A percentile compares a stretch with the other conserved stretches of the same genome.
Conservation (phyloP, 1,284 basidiomycete species). For the Dichomitus squalens region DNA sequence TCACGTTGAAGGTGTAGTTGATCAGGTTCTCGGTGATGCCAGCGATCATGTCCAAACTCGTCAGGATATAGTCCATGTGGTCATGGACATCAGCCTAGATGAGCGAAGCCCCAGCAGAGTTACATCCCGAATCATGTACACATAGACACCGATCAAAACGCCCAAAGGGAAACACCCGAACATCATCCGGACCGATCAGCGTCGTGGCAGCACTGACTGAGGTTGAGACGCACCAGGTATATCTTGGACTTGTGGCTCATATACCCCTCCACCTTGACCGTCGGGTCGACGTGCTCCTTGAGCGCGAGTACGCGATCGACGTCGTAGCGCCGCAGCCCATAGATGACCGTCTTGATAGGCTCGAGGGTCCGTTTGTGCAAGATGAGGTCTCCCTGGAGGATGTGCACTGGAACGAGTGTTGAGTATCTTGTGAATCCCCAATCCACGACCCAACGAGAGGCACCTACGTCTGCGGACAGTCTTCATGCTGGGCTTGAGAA, state of each 20-base stretch:
- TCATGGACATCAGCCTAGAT: slow-evolving; percentile 66
- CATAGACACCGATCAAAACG: neutral
- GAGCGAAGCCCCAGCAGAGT: neutral
- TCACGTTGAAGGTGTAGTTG: slow-evolving; percentile 65
- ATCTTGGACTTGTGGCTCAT: slow-evolving; percentile 72
- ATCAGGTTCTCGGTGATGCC: slow-evolving; percentile 71
- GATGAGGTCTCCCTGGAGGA: slow-evolving; percentile 71
- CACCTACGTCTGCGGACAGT: slow-evolving; percentile 58
- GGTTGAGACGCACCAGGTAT: slow-evolving; percentile 50
- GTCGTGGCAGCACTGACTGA: neutral
- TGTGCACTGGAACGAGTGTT: slow-evolving; percentile 52
- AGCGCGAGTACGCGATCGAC: slow-evolving; percentile 63
- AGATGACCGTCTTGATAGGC: slow-evolving; percentile 67
- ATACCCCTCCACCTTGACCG: slow-evolving; percentile 51
- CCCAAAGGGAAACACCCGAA: neutral
- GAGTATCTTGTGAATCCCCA: neutral
- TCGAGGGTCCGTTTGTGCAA: slow-evolving; percentile 70
- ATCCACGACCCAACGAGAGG: neutral
- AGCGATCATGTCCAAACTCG: slow-evolving; percentile 69
- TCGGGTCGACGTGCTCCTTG: slow-evolving; percentile 38
- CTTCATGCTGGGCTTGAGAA: slow-evolving; percentile 60
- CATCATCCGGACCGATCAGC: neutral
- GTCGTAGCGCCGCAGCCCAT: slow-evolving; percentile 67
- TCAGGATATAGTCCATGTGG: slow-evolving; percentile 69
- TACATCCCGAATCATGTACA: neutral